These are phyloP conservation scores for Vigna reflexopilosa DNA, from an alignment of 306 rosid genomes.

Conservation along the genomic window DNA sequence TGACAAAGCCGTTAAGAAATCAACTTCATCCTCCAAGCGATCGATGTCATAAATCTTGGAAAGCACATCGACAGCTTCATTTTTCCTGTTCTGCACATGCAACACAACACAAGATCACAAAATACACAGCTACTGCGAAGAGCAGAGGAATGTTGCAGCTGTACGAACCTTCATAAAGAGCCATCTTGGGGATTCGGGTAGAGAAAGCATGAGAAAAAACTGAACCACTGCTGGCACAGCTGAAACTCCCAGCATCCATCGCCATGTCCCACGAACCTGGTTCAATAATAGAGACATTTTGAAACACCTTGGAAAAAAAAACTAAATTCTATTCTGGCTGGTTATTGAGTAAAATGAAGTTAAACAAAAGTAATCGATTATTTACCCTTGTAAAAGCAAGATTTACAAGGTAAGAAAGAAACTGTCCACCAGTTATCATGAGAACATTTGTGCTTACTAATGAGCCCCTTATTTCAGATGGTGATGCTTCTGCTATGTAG, in stretches of 20 bases:
- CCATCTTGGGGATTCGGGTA: constrained; percentile 97
- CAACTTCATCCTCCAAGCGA: constrained; percentile 83
- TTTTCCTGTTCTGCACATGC: constrained; percentile 57
- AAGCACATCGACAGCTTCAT: constrained; percentile 72
- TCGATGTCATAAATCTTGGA: constrained; percentile 71
- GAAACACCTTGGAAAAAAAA: too few species aligned
- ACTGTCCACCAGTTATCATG: constrained; percentile 87
- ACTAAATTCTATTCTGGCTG: not conserved
- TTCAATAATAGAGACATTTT: not conserved
- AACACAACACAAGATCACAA: not conserved
- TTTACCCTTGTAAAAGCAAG: constrained; percentile 72
- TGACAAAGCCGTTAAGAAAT: constrained; percentile 61
- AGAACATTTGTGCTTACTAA: constrained; percentile 82
- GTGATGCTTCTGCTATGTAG: constrained; percentile 90
- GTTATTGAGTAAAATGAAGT: too few species aligned
- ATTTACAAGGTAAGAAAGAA: constrained; percentile 79
- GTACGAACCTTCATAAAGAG: constrained; percentile 71
- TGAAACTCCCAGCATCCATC: constrained; percentile 96
- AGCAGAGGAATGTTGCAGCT: not conserved
- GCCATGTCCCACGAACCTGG: constrained; percentile 92
- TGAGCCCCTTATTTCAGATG: constrained; percentile 87
- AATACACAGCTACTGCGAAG: not conserved
- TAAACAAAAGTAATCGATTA: not conserved
- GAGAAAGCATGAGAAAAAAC: constrained; percentile 73
- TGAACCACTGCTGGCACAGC: constrained; percentile 85